phyloP scores from a whole-genome alignment of 2,329 filamentous ascomycete genomes.

The Colletotrichum paranaense region DNA sequence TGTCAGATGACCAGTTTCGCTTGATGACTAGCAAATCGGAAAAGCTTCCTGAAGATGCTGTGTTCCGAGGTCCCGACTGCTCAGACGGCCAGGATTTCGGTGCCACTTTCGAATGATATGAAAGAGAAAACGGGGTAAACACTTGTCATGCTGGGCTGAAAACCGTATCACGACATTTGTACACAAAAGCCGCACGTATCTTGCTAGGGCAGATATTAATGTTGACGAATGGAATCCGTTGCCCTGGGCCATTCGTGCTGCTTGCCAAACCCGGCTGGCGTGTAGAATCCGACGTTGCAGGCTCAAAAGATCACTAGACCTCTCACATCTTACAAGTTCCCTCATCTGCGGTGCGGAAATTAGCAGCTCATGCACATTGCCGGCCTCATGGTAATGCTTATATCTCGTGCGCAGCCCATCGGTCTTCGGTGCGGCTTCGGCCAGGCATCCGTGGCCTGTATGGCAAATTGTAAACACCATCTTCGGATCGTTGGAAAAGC shows the following conservation, averaged over 20 bases:
- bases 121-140: not conserved
- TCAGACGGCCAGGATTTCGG: not conserved
- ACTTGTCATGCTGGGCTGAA: not conserved
- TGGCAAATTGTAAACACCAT: conserved; percentile 23
- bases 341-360: not conserved
- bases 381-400: not conserved
- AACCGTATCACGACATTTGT: not conserved
- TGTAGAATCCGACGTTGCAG: conserved; percentile 4
- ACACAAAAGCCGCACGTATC: not conserved
- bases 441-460: not conserved
- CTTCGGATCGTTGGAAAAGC: conserved; percentile 18
- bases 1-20: not conserved
- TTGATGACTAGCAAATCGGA: too few relatives aligned
- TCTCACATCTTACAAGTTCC: not conserved
- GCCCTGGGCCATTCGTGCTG: not conserved
- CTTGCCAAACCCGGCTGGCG: not conserved
- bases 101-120: not conserved
- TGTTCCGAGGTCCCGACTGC: not conserved
- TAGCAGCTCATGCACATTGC: conserved; percentile 4
- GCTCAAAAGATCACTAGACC: conserved; percentile 4
- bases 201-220: not conserved
- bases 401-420: not conserved
- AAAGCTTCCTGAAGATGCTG: not conserved
- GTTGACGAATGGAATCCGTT: not conserved
- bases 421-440: not conserved